A percentile compares a stretch with the other conserved stretches of the same genome.
Conservation (phyloP, 148 eudicot genomes). For the Cornus suecica region DNA sequence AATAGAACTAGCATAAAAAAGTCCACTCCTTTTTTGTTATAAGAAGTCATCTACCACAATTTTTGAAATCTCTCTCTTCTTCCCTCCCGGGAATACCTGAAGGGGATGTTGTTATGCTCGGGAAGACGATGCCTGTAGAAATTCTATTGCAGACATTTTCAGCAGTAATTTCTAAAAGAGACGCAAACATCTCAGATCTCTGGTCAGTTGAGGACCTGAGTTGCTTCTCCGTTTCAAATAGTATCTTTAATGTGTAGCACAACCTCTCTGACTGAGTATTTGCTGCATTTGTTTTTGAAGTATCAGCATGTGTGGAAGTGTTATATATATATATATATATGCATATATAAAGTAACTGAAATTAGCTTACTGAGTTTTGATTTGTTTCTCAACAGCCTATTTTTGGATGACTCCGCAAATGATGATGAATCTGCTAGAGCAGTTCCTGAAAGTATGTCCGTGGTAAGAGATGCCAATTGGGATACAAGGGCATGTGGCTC, state of each 20-base stretch:
- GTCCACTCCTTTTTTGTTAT: neutral
- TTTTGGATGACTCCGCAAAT: conserved; percentile 1
- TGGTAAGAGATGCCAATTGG: conserved; percentile 15
- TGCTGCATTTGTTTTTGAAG: conserved; percentile 11
- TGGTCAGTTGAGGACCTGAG: conserved; percentile 19
- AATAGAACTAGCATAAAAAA: neutral
- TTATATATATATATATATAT: neutral
- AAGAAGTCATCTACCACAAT: neutral
- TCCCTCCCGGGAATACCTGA: conserved; percentile 8
- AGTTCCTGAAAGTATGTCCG: conserved; percentile 14
- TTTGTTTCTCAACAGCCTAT: conserved; percentile 4
- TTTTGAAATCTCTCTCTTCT: neutral
- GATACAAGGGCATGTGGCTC: conserved; percentile 14
- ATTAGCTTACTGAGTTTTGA: conserved; percentile 11
- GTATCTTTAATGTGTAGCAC: conserved; percentile 15
- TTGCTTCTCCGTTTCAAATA: conserved; percentile 22
- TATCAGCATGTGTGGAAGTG: neutral
- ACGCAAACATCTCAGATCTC: conserved; percentile 5
- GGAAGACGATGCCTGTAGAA: conserved; percentile 5
- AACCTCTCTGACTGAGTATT: conserved; percentile 13
- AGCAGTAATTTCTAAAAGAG: conserved; percentile 21
- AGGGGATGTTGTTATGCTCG: neutral
- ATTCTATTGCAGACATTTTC: conserved; percentile 11
- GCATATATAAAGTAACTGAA: neutral
- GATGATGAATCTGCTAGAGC: conserved; percentile 13